Evolutionary conservation across 805 yeast species (phyloP).

Genomic region (Sugiyamaella smithiae): DNA sequence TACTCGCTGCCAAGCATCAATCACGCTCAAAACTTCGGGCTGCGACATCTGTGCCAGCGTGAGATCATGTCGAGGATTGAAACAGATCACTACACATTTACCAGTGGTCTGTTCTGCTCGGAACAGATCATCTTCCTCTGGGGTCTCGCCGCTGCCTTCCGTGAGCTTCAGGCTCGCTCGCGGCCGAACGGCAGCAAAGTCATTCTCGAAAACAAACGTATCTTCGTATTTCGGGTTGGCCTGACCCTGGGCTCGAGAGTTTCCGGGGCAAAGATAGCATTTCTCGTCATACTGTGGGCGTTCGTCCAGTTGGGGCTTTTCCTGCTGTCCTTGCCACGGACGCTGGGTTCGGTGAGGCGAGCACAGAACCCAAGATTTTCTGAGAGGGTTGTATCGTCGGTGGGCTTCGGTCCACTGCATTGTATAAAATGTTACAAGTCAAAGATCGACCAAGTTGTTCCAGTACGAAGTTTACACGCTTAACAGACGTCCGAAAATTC

Average conservation of each 20-base stretch:
- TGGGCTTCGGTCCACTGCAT: constrained; percentile 41
- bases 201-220: constrained; percentile 64
- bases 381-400: constrained; percentile 65
- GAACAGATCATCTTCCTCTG: constrained; percentile 42
- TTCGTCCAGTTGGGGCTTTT: constrained; percentile 41
- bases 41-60: constrained; percentile 61
- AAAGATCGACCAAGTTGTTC: not conserved
- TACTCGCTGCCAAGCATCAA: constrained; percentile 58
- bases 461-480: not conserved
- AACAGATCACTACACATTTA: constrained; percentile 67
- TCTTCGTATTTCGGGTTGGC: constrained; percentile 53
- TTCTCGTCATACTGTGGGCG: constrained; percentile 58
- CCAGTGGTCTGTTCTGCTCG: constrained; percentile 61
- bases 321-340: constrained; percentile 80
- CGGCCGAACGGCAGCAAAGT: constrained; percentile 63
- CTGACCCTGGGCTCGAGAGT: constrained; percentile 60
- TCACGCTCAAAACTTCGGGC: constrained; percentile 46
- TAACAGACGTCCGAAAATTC: not conserved
- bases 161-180: constrained; percentile 18
- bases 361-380: constrained; percentile 65
- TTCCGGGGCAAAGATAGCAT: constrained; percentile 74
- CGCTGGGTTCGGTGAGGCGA: constrained; percentile 76
- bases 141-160: constrained; percentile 4
- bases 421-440: not conserved
- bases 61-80: constrained; percentile 64